Conservation (phyloP, 2,329 filamentous ascomycete species). For the Ophidiomyces ophidiicola region DNA sequence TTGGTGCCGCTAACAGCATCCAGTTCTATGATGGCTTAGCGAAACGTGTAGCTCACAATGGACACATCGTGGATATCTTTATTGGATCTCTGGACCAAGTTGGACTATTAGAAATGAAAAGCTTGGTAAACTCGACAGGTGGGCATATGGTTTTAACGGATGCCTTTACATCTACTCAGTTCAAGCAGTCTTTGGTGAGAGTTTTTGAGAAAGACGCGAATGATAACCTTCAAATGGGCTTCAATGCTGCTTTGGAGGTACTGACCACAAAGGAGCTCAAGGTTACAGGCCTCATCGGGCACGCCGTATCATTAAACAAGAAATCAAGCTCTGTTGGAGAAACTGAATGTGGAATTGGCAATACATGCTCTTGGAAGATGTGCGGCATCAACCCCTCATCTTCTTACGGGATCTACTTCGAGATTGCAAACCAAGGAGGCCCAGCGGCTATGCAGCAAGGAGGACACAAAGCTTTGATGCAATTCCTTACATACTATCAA, state of each 20-base stretch:
- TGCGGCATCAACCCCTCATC: conserved; percentile 89
- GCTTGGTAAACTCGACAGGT: conserved; percentile 86
- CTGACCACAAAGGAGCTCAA: conserved; percentile 96
- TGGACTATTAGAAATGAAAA: conserved; percentile 95
- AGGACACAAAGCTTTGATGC: conserved; percentile 87
- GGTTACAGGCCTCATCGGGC: conserved; percentile 91
- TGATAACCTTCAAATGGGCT: conserved; percentile 93
- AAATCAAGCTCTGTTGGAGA: conserved; percentile 95
- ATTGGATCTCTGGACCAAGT: conserved; percentile 96
- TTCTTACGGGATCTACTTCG: conserved; percentile 94
- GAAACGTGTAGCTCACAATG: conserved; percentile 89
- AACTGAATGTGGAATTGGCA: conserved; percentile 95
- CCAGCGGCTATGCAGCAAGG: conserved; percentile 73
- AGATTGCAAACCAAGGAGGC: conserved; percentile 88
- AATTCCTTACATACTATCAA: conserved; percentile 97
- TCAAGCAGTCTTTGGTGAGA: conserved; percentile 94
- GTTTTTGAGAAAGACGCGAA: conserved; percentile 95
- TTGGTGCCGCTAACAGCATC: conserved; percentile 17
- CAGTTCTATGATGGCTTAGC: conserved; percentile 91
- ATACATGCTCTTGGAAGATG: conserved; percentile 99
- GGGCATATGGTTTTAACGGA: conserved; percentile 98
- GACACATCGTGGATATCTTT: conserved; percentile 95
- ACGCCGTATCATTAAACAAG: conserved; percentile 94
- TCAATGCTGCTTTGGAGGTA: conserved; percentile 92
- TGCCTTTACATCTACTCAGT: conserved; percentile 97